These are phyloP conservation scores for Alternaria postmessia DNA, from an alignment of 2,329 filamentous ascomycete species.

Conservation along the genomic window DNA sequence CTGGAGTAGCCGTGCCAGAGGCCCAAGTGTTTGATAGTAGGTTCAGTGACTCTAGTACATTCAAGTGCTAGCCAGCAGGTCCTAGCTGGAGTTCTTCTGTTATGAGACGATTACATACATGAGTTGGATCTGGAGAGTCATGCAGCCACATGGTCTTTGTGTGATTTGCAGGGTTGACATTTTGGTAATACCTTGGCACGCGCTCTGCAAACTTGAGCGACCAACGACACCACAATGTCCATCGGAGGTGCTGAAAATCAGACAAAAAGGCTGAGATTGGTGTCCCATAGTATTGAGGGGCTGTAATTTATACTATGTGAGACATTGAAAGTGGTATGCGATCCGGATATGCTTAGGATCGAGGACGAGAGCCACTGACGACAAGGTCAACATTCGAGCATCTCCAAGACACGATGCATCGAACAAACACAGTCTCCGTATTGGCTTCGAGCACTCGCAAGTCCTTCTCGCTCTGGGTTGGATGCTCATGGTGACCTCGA, in stretches of 20 bases:
- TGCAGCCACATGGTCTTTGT: too few species aligned
- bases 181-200: neutral
- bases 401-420: slow-evolving; percentile 9
- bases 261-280: too few species aligned
- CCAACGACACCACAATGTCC: neutral
- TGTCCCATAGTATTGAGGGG: fast-evolving
- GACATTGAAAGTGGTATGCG: neutral
- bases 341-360: neutral
- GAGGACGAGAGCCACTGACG: neutral
- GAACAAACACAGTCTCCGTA: neutral
- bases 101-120: too few species aligned
- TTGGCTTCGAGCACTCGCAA: neutral
- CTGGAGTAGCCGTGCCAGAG: too few species aligned
- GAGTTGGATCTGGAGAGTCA: too few species aligned
- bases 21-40: too few species aligned
- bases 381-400: slow-evolving; percentile 3
- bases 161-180: neutral
- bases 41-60: too few species aligned
- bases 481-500: slow-evolving; percentile 1
- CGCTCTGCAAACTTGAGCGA: neutral
- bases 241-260: neutral
- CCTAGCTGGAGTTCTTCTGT: too few species aligned
- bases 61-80: too few species aligned
- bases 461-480: neutral
- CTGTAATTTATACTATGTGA: neutral